phyloP scores from a whole-genome alignment of 2,329 filamentous ascomycete species.

The Bipolaris oryzae region DNA sequence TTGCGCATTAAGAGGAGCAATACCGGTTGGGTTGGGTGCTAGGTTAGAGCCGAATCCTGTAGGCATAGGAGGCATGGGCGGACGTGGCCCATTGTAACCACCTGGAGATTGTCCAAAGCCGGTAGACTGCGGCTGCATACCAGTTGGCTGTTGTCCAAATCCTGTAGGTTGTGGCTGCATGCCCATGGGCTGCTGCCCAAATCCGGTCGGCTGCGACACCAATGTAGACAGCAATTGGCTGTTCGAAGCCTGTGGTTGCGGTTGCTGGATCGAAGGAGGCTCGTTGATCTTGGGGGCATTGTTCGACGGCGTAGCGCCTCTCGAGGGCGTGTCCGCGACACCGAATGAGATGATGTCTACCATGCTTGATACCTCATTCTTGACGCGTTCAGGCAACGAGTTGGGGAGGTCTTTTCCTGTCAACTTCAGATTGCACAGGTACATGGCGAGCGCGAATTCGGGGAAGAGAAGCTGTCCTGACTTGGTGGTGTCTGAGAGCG shows the following conservation, averaged over 20 bases:
- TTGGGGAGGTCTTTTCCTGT: slow-evolving; percentile 82
- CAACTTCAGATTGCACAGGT: slow-evolving; percentile 91
- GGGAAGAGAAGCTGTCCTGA: slow-evolving; percentile 96
- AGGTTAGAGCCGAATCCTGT: slow-evolving; percentile 55
- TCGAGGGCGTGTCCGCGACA: slow-evolving; percentile 72
- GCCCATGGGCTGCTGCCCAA: slow-evolving; percentile 65
- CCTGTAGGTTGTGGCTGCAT: slow-evolving; percentile 59
- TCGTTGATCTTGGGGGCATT: slow-evolving; percentile 76
- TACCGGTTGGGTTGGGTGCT: slow-evolving; percentile 68
- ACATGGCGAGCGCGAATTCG: slow-evolving; percentile 97
- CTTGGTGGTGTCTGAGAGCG: slow-evolving; percentile 91
- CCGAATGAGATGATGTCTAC: slow-evolving; percentile 99
- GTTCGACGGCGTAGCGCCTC: slow-evolving; percentile 58
- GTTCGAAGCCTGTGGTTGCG: slow-evolving; percentile 72
- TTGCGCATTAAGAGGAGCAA: slow-evolving; percentile 77
- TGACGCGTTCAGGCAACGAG: slow-evolving; percentile 79
- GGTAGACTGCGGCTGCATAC: slow-evolving; percentile 49
- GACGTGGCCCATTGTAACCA: slow-evolving; percentile 79
- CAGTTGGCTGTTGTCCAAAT: slow-evolving; percentile 43
- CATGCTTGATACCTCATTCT: slow-evolving; percentile 98
- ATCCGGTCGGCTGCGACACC: slow-evolving; percentile 59
- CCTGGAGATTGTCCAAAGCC: slow-evolving; percentile 71
- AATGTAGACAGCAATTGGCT: slow-evolving; percentile 64
- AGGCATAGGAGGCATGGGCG: slow-evolving; percentile 83
- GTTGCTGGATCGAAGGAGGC: slow-evolving; percentile 59